phyloP scores from a whole-genome alignment of 2,329 filamentous ascomycete genomes.

The Aspergillus fumigatiaffinis region DNA sequence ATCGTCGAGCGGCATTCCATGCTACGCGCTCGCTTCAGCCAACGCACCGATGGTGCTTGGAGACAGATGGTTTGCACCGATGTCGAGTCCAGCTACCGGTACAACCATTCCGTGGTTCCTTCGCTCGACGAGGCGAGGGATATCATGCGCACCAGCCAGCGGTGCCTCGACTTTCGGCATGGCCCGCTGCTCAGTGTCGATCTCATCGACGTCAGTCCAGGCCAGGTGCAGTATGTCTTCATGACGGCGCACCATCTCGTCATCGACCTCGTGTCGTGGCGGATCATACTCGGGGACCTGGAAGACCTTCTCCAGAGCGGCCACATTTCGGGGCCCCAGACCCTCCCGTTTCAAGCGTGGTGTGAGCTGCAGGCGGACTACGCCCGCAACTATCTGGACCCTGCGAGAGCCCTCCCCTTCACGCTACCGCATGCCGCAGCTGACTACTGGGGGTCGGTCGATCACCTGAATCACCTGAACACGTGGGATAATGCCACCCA shows the following conservation, averaged over 20 bases:
- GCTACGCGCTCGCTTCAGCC: not conserved
- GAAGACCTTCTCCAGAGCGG: not conserved
- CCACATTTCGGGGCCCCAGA: too few species aligned
- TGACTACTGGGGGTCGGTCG: too few species aligned
- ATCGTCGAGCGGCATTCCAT: not conserved
- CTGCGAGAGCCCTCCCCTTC: too few species aligned
- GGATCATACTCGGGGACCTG: not conserved
- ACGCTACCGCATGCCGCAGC: too few species aligned
- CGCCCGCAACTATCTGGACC: too few species aligned
- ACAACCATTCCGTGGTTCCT: not conserved
- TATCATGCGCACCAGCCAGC: not conserved
- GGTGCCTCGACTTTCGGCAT: not conserved
- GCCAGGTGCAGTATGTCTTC: not conserved
- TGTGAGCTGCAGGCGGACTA: too few species aligned
- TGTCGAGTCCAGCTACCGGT: not conserved
- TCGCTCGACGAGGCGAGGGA: not conserved
- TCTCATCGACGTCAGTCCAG: not conserved
- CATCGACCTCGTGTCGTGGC: not conserved
- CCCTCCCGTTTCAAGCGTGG: too few species aligned
- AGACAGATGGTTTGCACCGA: not conserved
- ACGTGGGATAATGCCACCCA: too few species aligned
- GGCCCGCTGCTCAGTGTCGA: not conserved
- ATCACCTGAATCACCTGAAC: too few species aligned
- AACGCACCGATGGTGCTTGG: not conserved
- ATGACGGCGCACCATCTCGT: not conserved